Conservation (phyloP, 306 rosid species). For the Sesbania bispinosa region DNA sequence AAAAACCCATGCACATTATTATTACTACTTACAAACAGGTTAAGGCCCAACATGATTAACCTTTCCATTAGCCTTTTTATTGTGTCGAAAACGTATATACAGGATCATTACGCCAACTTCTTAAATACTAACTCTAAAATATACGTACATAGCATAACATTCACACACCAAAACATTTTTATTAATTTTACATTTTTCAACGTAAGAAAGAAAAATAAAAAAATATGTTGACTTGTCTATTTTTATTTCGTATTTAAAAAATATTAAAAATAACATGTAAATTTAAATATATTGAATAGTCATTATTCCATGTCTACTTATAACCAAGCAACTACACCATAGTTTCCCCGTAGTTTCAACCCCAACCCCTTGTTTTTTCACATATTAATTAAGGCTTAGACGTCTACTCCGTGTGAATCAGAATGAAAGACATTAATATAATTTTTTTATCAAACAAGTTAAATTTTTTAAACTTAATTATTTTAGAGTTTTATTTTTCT, state of each 20-base stretch:
- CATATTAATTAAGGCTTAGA: no score
- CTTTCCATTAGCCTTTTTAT: slow-evolving; percentile 24
- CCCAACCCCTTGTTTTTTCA: neutral
- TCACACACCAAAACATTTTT: neutral
- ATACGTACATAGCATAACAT: neutral
- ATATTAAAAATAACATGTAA: neutral
- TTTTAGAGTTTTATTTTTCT: no score
- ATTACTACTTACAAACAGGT: slow-evolving; percentile 30
- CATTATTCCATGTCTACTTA: no score
- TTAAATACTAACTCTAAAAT: neutral
- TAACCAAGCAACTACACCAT: neutral
- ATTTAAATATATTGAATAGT: neutral
- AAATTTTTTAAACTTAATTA: no score
- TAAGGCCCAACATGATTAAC: slow-evolving; percentile 28
- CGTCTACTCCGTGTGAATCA: neutral
- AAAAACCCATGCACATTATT: neutral
- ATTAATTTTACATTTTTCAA: neutral
- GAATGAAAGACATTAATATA: neutral
- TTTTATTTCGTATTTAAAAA: neutral
- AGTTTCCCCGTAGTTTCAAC: neutral
- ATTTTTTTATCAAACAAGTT: neutral
- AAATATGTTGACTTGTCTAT: no score
- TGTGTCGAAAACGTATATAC: neutral
- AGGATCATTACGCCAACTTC: neutral
- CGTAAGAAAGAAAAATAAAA: no score